phyloP scores from a whole-genome alignment of 495 filamentous ascomycete genomes.

The Friedmanniomyces simplex region DNA sequence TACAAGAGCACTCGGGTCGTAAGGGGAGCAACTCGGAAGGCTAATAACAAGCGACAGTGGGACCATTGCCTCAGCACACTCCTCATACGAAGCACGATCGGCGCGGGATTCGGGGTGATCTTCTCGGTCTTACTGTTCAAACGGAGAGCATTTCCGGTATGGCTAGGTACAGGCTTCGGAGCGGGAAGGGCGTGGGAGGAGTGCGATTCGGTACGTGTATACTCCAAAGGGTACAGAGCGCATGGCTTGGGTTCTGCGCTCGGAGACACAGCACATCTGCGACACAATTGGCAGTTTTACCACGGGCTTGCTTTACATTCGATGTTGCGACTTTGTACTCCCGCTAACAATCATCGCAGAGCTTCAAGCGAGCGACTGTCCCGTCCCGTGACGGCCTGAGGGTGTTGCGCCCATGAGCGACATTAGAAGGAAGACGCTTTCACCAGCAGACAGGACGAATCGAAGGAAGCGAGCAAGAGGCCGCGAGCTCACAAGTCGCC shows the following conservation, averaged over 20 bases:
- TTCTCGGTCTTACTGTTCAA: conserved; percentile 98
- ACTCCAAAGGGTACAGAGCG: neutral
- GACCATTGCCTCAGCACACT: conserved; percentile 94
- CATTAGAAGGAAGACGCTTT: too few relatives aligned
- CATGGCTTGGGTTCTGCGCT: too few relatives aligned
- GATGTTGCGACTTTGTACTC: neutral
- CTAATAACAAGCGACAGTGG: conserved; percentile 51
- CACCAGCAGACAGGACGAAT: neutral
- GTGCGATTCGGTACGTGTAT: conserved; percentile 46
- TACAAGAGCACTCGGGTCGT: neutral
- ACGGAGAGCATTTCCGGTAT: conserved; percentile 90
- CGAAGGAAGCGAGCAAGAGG: neutral
- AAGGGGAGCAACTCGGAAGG: neutral
- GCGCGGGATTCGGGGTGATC: conserved; percentile 90
- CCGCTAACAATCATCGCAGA: conserved; percentile 15
- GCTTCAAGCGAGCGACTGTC: conserved; percentile 27
- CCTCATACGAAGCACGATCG: conserved; percentile 87
- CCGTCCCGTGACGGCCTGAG: conserved; percentile 24
- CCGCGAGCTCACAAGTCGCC: neutral
- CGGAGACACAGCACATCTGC: too few relatives aligned
- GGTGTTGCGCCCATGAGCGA: conserved; percentile 20
- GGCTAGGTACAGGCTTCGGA: conserved; percentile 85
- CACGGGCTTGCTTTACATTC: too few relatives aligned
- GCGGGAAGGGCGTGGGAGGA: conserved; percentile 95
- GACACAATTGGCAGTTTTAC: too few relatives aligned